Evolutionary conservation across 1,284 basidiomycete genomes (phyloP), one percentile per base, ranked within the genome.

Genomic region (Coniophora puteana): DNA sequence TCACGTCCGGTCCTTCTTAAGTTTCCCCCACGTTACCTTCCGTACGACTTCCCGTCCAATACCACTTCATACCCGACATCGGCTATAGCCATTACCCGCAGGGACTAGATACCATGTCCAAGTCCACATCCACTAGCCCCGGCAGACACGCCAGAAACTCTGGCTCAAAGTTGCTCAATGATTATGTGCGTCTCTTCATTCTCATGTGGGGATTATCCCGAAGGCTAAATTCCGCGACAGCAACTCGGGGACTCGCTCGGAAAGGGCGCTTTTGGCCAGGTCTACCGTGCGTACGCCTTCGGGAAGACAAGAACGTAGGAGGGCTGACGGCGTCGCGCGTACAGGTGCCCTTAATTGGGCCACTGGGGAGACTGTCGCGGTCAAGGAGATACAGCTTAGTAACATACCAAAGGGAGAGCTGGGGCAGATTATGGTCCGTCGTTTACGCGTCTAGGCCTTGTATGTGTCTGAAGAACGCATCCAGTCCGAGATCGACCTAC

Each of bases 201-300:
- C 47, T 12, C 12, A 28, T 31, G 38, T 14, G 36, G 21, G 22
- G 6, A 36, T 40, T 26, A 30, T 23, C 41, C 31, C 23, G 36
- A 14, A 21, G 11, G 3, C 41, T 34, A 30, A 24, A 37, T 38
- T n/a, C 35, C 22, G 29, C 24, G 38, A 29, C 51, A 94, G 88
- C 91, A 93, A 90, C 77, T 97, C 32, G 93, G 93, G 22, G 93
- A 97, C 61, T 90, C 87, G 35, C 76, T 97, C 11, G 93, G 93
- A 30, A 92, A 93, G 63, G 93, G 93, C 52, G 93, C 93, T 42
- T 94, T 93, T 55, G 93, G 90, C 11, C 89, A 93, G 59, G 93
- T 97, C 49, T 97, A 93, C 64, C 86, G 92, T 84, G 72, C 67
- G 79, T 78, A 29, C 38, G 36, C 33, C 18, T 18, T 14, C 33